Evolutionary conservation across 495 filamentous ascomycete genomes (phyloP), one percentile per base, ranked within the genome.

Genomic region (Filosporella fistucella): DNA sequence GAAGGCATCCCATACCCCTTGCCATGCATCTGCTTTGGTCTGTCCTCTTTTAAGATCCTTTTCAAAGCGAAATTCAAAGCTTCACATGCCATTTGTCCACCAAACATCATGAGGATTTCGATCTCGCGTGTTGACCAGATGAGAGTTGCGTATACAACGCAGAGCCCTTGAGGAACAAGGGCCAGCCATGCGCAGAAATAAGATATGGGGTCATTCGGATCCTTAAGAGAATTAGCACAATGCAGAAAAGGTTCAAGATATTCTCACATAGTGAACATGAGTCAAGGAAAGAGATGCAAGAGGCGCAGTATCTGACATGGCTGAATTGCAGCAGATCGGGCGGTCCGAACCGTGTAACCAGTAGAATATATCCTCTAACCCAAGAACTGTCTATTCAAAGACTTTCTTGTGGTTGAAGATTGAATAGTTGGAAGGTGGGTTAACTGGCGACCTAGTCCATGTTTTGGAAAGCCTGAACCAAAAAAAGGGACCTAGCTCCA

Each of bases 1-100:
- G 85, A 90, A n/a, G 93, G 93, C 93, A 99, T 99, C 53, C 93
- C 93, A 59, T 97, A 99, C 49, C 93, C 93, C 64, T 95, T 96
- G 29, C 86, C 86, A 48, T 82, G 76, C 75, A 87, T 86, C 67
- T 86, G 85, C 42, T 73, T 77, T 24, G 93, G 93, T 18, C 93
- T 78, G 63, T 95, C 88, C 63, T 96, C 88, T 53, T 90, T 91
- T 59, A 99, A 91, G 18, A 86, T 67, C 7, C 94, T 77, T 67
- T 99, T 99, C 13, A 99, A 72, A 2, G 69, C 65, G 67, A 91
- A 95, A 63, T 99, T 99, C 55, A 95, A 60, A n/a, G 77, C 90
- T 65, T 99, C 94, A 72, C 93, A 96, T 34, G 74, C 84, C 61
- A 99, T 74, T 65, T 99, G 93, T 9, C 93, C 93, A 5, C 76